Evolutionary conservation across 495 filamentous ascomycete species (phyloP).

Genomic region (Penicillium bovifimosum): DNA sequence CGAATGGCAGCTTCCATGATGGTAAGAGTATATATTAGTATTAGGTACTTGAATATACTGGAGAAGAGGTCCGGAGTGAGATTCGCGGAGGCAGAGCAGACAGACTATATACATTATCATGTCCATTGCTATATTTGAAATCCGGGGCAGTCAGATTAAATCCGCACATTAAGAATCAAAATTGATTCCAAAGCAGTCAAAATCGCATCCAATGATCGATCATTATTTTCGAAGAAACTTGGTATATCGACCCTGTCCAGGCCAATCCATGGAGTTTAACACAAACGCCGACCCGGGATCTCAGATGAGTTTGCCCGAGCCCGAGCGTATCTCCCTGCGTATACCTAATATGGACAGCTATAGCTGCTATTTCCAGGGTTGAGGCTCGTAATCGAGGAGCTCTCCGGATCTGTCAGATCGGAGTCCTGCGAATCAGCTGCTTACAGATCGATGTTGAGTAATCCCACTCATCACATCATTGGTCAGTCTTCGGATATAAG

Average conservation of each 20-base stretch:
- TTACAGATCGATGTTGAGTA: neutral
- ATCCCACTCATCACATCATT: neutral
- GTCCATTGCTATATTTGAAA: neutral
- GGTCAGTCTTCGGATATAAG: neutral
- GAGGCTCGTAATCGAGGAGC: no score
- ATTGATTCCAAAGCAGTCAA: neutral
- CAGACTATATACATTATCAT: neutral
- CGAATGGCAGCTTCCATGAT: slow-evolving; percentile 33
- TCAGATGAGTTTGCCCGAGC: neutral
- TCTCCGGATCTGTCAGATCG: neutral
- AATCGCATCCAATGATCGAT: neutral
- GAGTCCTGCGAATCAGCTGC: neutral
- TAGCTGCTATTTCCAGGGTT: no score
- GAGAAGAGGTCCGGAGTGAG: no score
- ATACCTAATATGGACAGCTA: no score
- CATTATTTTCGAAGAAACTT: neutral
- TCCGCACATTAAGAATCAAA: neutral
- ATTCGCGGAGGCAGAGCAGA: neutral
- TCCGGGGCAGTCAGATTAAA: neutral
- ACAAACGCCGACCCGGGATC: neutral
- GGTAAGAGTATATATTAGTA: no score
- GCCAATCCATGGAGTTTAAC: neutral
- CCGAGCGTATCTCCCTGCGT: neutral
- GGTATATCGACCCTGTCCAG: neutral
- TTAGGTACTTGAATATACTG: no score